phyloP scores from a whole-genome alignment of 495 filamentous ascomycete genomes.

The Corynascus novoguineensis region DNA sequence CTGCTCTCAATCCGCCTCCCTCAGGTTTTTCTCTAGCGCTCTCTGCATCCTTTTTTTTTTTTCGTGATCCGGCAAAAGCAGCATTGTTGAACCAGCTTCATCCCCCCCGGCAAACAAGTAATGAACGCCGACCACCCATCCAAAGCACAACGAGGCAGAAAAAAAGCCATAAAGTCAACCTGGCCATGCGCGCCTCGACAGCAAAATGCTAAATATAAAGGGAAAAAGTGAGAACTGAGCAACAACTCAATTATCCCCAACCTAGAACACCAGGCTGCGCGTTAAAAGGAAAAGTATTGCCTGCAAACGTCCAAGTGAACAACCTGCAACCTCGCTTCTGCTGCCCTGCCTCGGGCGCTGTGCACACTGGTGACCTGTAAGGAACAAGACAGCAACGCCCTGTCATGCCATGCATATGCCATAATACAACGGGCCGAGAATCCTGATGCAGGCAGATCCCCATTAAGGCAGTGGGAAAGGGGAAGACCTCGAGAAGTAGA shows the following conservation, averaged over 20 bases:
- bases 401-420: background rate
- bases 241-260: background rate
- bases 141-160: background rate
- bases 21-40: constrained; percentile 7
- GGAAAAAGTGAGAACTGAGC: background rate
- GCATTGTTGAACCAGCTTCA: background rate
- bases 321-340: no score
- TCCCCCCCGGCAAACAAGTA: background rate
- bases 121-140: background rate
- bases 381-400: background rate
- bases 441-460: no score
- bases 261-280: background rate
- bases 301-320: background rate
- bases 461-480: no score
- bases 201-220: background rate
- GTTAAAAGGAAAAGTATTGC: background rate
- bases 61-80: background rate
- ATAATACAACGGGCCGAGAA: no score
- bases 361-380: no score
- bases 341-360: no score
- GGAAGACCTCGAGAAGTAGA: no score
- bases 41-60: background rate
- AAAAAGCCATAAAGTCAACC: constrained; percentile 7
- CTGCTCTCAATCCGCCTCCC: background rate
- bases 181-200: background rate